phyloP scores from a whole-genome alignment of 2,329 filamentous ascomycete genomes.

The Verticillium alfalfae region DNA sequence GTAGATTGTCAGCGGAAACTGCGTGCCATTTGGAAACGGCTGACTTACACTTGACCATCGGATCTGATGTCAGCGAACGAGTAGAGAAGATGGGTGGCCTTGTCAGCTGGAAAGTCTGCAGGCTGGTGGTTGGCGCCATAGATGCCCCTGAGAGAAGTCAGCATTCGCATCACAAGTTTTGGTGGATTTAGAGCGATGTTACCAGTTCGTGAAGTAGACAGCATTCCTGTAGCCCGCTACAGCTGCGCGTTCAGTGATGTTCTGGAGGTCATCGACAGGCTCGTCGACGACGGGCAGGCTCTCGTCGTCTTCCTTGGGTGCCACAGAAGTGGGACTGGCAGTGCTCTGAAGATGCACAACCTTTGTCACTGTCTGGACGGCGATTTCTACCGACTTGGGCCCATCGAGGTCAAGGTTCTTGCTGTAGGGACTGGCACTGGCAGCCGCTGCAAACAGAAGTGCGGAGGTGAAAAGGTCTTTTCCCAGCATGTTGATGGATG shows the following conservation, averaged over 20 bases:
- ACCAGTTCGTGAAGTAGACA: constrained; percentile 53
- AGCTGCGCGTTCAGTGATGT: not conserved
- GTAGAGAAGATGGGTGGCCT: constrained; percentile 71
- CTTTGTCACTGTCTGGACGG: not conserved
- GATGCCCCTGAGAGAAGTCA: constrained; percentile 25
- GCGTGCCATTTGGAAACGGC: constrained; percentile 3
- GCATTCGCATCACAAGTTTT: not conserved
- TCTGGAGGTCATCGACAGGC: not conserved
- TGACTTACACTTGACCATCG: constrained; percentile 40
- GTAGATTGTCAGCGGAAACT: constrained; percentile 17
- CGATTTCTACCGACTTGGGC: not conserved
- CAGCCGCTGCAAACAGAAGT: not conserved
- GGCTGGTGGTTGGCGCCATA: constrained; percentile 51
- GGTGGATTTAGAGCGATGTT: not conserved
- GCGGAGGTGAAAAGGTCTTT: not conserved
- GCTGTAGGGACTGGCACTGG: not conserved
- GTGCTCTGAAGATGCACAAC: not conserved
- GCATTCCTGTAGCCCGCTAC: constrained; percentile 26
- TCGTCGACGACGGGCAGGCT: not conserved
- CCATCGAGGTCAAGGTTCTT: not conserved
- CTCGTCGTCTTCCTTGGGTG: not conserved
- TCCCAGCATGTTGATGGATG: not conserved
- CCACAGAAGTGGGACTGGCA: not conserved
- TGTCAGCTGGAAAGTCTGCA: constrained; percentile 59
- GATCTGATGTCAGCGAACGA: constrained; percentile 41